Percentiles rank a stretch among this genome's conserved stretches.
These are phyloP conservation scores for Rubia peregrina DNA, from an alignment of 305 asterid species.

Conservation along the genomic window DNA sequence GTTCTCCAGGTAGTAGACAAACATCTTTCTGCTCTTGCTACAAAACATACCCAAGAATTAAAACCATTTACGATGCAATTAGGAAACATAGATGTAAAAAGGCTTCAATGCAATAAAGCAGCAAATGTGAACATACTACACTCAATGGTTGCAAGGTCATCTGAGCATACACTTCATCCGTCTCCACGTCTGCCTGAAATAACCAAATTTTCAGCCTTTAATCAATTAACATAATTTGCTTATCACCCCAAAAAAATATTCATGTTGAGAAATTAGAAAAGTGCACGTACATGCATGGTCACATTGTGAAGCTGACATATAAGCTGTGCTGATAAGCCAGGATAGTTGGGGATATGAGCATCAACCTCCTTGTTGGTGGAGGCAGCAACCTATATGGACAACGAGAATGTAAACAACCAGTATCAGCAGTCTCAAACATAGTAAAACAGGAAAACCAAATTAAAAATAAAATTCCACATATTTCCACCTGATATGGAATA, in stretches of 20 bases:
- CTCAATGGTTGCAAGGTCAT: constrained; percentile 94
- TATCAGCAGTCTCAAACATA: not conserved
- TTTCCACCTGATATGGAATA: not conserved
- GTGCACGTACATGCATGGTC: constrained; percentile 80
- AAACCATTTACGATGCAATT: constrained; percentile 10
- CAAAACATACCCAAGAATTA: constrained; percentile 14
- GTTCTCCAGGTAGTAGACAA: constrained; percentile 80
- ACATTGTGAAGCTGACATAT: constrained; percentile 94
- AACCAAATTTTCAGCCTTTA: constrained; percentile 7
- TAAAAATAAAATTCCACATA: not conserved
- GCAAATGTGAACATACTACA: constrained; percentile 38
- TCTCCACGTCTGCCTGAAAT: constrained; percentile 88
- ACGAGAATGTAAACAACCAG: not conserved
- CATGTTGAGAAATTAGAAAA: not conserved
- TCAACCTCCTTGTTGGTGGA: constrained; percentile 91
- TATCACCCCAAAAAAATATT: not conserved
- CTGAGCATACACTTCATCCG: constrained; percentile 95
- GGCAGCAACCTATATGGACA: constrained; percentile 68
- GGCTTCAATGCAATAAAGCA: not conserved
- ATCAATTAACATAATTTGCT: not conserved
- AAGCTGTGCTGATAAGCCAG: constrained; percentile 85
- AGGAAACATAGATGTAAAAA: constrained; percentile 12
- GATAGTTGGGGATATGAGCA: constrained; percentile 77
- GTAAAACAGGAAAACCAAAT: not conserved
- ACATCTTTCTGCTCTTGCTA: constrained; percentile 97